These are phyloP conservation scores for Lactifluus volemus DNA, from an alignment of 768 basidiomycete species.

Conservation along the genomic window DNA sequence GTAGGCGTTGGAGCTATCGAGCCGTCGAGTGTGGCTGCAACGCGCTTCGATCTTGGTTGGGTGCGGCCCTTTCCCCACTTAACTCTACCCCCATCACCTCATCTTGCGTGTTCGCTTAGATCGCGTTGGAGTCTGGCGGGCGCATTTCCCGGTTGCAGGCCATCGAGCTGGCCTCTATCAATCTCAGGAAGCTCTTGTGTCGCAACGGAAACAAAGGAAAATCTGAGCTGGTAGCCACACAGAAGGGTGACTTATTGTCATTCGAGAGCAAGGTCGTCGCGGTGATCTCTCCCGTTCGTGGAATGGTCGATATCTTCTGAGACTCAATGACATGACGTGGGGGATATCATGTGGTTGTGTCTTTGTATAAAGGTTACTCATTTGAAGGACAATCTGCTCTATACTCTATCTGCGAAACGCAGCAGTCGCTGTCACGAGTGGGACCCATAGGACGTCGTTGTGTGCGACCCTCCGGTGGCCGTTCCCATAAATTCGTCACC, in stretches of 20 bases:
- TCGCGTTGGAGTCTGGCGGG: conserved; percentile 31
- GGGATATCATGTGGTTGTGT: neutral
- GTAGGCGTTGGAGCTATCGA: conserved; percentile 45
- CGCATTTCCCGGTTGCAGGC: conserved; percentile 27
- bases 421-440: neutral
- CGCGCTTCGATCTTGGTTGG: conserved; percentile 31
- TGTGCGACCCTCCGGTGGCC: neutral
- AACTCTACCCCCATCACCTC: neutral
- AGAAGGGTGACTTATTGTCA: conserved; percentile 25
- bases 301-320: conserved; percentile 26
- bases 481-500: neutral
- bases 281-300: conserved; percentile 23
- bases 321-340: neutral
- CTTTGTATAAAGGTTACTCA: neutral
- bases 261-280: conserved; percentile 29
- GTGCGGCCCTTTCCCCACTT: conserved; percentile 20
- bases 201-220: conserved; percentile 22
- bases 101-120: conserved; percentile 21
- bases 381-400: neutral
- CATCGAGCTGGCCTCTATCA: conserved; percentile 28
- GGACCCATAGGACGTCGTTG: neutral
- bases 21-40: conserved; percentile 24
- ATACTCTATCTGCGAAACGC: neutral
- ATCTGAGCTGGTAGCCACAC: conserved; percentile 32
- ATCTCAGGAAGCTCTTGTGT: conserved; percentile 27